Base-by-base conservation (phyloP, 371 early-diverging fungal genomes). In the Phascolomyces articulosus region DNA sequence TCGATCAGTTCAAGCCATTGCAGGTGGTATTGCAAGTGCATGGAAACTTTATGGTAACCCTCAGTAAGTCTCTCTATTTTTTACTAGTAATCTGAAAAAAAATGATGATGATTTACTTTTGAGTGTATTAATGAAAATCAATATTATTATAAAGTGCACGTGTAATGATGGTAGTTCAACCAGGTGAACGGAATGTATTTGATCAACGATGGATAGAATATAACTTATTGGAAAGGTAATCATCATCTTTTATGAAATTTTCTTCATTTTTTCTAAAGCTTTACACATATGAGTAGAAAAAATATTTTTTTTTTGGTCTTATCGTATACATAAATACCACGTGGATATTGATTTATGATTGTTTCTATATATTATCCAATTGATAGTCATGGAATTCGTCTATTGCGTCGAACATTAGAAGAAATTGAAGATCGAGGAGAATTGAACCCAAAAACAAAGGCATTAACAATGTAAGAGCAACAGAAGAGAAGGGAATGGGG, bases 161-260 rank as follows among this genome's bases (percentile, higher is more conserved):
- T 53, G 91, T 95, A 0, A 73, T 93, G 58, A 93, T 98, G 91
- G 87, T 98, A 40, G 89, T 93, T 16, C 98, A 97, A 70, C 93
- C 95, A 16, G 87, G 84, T n/a, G 99, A 98, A 75, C 85, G 95
- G 40, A 98, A 98, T 69, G 87, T 87, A 11, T 95, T 92, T 75
- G 99, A 98, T 74, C 99, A 98, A 73, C 90, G 96, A 40, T 91
- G 88, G 87, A 90, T 97, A 57, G 97, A 97, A 66, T 90, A 91
- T 64, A 69, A 72, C 20, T 81, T 98, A n/a, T 84, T 91, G 61
- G 84, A 92, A 51, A 82, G 76, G 92, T 93, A 87, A n/a, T n/a
- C n/a, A n/a, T n/a, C n/a, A 18, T 44, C 6, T 13, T 13, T 13
- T 34, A 9, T 11, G 34, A 34, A 34, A 9, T 34, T 34, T 34